Conservation (phyloP, 1,284 basidiomycete species). For the Sanghuangporus baumii region DNA sequence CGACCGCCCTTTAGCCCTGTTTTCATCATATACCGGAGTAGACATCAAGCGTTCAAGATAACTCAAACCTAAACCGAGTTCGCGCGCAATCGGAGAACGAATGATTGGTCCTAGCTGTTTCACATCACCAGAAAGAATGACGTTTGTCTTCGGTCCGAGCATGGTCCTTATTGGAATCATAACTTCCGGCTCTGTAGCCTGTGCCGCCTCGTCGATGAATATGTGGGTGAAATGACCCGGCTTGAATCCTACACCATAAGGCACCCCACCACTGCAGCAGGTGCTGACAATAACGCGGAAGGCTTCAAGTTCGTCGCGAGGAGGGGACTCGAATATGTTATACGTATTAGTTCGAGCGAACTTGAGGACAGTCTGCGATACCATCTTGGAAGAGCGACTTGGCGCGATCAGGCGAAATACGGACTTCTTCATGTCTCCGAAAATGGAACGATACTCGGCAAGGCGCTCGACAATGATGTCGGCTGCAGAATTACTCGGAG, state of each 20-base stretch:
- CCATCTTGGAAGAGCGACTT: slow-evolving; percentile 39
- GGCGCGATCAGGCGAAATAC: slow-evolving; percentile 64
- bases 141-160: slow-evolving; percentile 44
- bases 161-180: slow-evolving; percentile 53
- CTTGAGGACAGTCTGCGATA: slow-evolving; percentile 37
- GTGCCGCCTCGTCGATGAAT: slow-evolving; percentile 39
- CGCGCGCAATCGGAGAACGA: slow-evolving; percentile 42
- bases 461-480: slow-evolving; percentile 55
- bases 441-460: slow-evolving; percentile 12
- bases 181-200: slow-evolving; percentile 51
- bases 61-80: slow-evolving; percentile 46
- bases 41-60: slow-evolving; percentile 55
- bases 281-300: slow-evolving; percentile 58
- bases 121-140: slow-evolving; percentile 56
- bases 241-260: slow-evolving; percentile 42
- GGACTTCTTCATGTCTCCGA: slow-evolving; percentile 28
- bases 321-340: slow-evolving; percentile 43
- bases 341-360: slow-evolving; percentile 37
- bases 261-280: slow-evolving; percentile 53
- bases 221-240: slow-evolving; percentile 33
- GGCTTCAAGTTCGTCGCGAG: slow-evolving; percentile 33
- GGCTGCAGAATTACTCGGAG: slow-evolving; percentile 57
- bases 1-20: slow-evolving; percentile 35
- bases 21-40: slow-evolving; percentile 38
- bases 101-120: slow-evolving; percentile 61